Percentiles rank a stretch among this genome's conserved stretches.
phyloP scores from a whole-genome alignment of 768 basidiomycete species.

The Tylopilus sp. region DNA sequence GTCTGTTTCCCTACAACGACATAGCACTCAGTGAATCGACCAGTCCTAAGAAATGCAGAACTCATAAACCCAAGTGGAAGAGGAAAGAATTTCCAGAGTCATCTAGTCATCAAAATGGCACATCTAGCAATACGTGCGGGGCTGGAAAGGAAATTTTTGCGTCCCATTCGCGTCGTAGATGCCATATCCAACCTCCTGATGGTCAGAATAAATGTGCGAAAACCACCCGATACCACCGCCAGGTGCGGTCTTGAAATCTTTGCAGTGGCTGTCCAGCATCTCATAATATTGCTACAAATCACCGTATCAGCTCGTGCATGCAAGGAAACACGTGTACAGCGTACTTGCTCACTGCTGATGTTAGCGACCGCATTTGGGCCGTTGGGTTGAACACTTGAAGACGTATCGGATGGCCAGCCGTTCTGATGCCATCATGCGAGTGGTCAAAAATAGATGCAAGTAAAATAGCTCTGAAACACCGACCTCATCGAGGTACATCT shows the following conservation, averaged over 20 bases:
- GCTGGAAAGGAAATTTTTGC: slow-evolving; percentile 63
- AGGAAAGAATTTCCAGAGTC: neutral
- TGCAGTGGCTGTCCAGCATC: slow-evolving; percentile 62
- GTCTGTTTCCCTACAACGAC: neutral
- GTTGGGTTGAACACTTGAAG: slow-evolving; percentile 59
- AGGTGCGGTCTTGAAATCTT: slow-evolving; percentile 52
- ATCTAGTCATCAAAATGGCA: neutral
- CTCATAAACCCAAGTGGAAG: neutral
- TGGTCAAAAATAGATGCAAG: neutral
- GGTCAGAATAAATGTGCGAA: slow-evolving; percentile 73
- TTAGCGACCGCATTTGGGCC: slow-evolving; percentile 57
- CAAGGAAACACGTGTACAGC: slow-evolving; percentile 12
- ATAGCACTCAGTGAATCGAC: too few relatives aligned
- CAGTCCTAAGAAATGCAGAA: slow-evolving; percentile 4
- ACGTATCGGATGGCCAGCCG: slow-evolving; percentile 73
- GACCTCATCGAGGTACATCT: slow-evolving; percentile 73
- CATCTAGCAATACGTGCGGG: slow-evolving; percentile 54
- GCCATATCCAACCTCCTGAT: slow-evolving; percentile 66
- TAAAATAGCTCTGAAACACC: slow-evolving; percentile 2
- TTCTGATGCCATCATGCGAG: slow-evolving; percentile 47
- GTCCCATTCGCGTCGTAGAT: slow-evolving; percentile 49
- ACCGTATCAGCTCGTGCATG: neutral
- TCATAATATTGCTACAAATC: slow-evolving; percentile 46
- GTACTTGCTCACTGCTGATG: slow-evolving; percentile 58
- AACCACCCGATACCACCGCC: slow-evolving; percentile 79